Base-by-base conservation (phyloP, 176 grass and related monocot species). In the Areca catechu region DNA sequence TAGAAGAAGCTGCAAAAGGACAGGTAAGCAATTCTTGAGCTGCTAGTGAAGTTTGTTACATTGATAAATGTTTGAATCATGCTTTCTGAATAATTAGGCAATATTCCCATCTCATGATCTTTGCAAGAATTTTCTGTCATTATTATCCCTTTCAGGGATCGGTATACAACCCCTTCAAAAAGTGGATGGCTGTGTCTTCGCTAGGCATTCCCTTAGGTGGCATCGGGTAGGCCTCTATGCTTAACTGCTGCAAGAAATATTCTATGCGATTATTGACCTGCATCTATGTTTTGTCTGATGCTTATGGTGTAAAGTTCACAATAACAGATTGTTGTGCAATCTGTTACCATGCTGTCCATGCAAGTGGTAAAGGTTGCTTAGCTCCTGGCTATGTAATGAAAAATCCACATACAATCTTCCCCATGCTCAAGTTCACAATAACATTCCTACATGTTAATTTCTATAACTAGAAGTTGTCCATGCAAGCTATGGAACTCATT, bases 121-220 rank as follows among this genome's bases (percentile, higher is more conserved):
- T 72, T 20, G 5, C 15, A 28, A 7, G 16, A n/a, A 52, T 20
- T 71, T 72, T 52, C 34, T 50, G 19, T 5, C 4, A 47, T 43
- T 61, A 16, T 22, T 51, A 17, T 62, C 49, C 51, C 56, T 67
- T 25, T 62, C 79, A 97, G 92, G 53, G 56, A 74, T 71, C 92
- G 74, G 64, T 85, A 53, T 90, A 90, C 79, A 78, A 97, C 88
- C 92, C 92, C 34, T 72, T 74, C 75, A 97, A 85, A 71, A 90
- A 80, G 64, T 75, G 80, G 50, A 65, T 52, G 71, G 83, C 77
- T 27, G 79, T 57, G 70, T 87, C 86, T 69, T 85, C 77, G 57
- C 86, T 90, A 71, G 92, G 83, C 30, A 83, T 88, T 63, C 92
- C 92, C 72, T 76, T 97, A 53, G 92, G 92, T 12, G 92, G 92